phyloP scores from a whole-genome alignment of 2,329 filamentous ascomycete genomes.

The Penicillium freii region DNA sequence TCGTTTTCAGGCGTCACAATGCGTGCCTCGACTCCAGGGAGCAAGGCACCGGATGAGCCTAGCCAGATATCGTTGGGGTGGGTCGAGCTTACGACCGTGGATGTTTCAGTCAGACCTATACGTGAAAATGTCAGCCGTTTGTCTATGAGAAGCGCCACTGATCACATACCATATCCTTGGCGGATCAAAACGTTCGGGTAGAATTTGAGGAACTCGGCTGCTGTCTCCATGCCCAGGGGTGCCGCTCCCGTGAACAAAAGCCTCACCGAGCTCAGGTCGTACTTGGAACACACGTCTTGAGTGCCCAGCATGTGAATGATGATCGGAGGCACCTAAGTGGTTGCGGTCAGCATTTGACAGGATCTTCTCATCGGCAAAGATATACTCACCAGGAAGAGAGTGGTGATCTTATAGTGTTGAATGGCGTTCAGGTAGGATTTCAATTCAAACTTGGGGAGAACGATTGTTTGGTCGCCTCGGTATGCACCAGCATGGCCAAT shows the following conservation, averaged over 20 bases:
- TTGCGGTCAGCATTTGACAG: not conserved
- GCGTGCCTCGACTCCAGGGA: conserved; percentile 64
- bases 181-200: conserved; percentile 65
- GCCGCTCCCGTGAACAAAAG: conserved; percentile 73
- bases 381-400: conserved; percentile 61
- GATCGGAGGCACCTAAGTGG: conserved; percentile 68
- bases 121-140: not conserved
- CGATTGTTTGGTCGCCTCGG: conserved; percentile 69
- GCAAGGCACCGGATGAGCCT: conserved; percentile 69
- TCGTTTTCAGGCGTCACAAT: conserved; percentile 66
- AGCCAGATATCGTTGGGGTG: conserved; percentile 61
- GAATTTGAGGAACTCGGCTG: conserved; percentile 59
- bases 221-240: conserved; percentile 71
- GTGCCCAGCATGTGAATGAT: conserved; percentile 73
- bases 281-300: conserved; percentile 59
- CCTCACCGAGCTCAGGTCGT: conserved; percentile 67
- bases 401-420: conserved; percentile 65
- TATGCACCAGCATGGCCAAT: conserved; percentile 65
- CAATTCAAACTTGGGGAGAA: conserved; percentile 73
- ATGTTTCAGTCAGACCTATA: conserved; percentile 71
- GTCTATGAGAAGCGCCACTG: not conserved
- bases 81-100: conserved; percentile 65
- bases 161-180: conserved; percentile 65
- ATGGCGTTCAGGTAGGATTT: conserved; percentile 62
- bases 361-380: not conserved